Evolutionary conservation across 768 basidiomycete species (phyloP).

Genomic region (Mycena amicta): DNA sequence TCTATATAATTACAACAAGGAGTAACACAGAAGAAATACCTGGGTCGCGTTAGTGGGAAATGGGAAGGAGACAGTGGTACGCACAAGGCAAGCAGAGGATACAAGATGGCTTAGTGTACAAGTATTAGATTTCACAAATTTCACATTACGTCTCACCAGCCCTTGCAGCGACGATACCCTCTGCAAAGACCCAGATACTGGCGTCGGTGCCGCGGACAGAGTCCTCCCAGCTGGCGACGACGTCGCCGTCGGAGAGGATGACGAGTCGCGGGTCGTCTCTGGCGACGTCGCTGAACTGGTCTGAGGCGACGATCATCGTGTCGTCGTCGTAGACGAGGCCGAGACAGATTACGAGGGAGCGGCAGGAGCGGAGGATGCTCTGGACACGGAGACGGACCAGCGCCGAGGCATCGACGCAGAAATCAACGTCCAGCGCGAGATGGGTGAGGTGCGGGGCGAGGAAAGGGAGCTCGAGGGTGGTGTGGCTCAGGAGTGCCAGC

Average conservation of each 20-base stretch:
- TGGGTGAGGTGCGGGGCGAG: conserved; percentile 26
- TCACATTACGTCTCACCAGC: no score
- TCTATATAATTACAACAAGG: no score
- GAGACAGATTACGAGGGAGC: conserved; percentile 23
- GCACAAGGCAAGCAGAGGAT: no score
- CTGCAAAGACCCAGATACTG: conserved; percentile 28
- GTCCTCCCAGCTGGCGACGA: conserved; percentile 28
- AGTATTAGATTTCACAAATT: no score
- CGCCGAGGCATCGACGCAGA: conserved; percentile 9
- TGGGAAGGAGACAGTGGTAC: no score
- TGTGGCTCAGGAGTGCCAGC: conserved; percentile 15
- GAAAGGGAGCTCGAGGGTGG: not conserved
- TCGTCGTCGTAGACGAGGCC: conserved; percentile 26
- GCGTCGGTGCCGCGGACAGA: conserved; percentile 22
- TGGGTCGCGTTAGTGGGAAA: no score
- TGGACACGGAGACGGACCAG: conserved; percentile 17
- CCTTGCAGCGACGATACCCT: conserved; percentile 19
- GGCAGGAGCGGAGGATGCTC: conserved; percentile 24
- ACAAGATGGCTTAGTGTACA: no score
- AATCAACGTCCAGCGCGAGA: conserved; percentile 27
- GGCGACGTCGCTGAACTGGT: conserved; percentile 18
- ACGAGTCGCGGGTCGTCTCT: conserved; percentile 23
- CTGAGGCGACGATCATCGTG: conserved; percentile 20
- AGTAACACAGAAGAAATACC: no score
- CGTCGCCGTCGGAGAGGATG: conserved; percentile 27